Conservation (phyloP, 2,329 filamentous ascomycete genomes). For the Fusarium zealandicum region DNA sequence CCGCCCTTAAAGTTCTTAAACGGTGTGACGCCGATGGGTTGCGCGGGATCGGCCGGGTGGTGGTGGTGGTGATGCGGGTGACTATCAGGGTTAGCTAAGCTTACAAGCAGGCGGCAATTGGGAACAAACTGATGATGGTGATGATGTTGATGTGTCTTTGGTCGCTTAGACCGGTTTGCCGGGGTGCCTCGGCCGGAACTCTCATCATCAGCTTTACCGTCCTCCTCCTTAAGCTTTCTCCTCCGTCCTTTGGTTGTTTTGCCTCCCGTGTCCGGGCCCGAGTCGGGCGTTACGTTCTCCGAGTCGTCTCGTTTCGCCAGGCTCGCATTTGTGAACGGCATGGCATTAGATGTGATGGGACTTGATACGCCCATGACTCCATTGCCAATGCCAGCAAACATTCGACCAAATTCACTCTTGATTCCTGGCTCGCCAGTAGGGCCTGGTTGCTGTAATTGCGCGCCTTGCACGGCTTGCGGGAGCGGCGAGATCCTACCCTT, state of each 20-base stretch:
- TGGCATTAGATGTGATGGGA: conserved; percentile 54
- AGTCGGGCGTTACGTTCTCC: conserved; percentile 55
- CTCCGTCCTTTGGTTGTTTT: conserved; percentile 63
- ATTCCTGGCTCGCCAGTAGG: conserved; percentile 86
- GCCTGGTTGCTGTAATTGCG: conserved; percentile 79
- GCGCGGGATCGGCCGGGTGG: conserved; percentile 55
- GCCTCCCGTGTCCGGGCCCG: conserved; percentile 49
- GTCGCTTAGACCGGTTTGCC: conserved; percentile 66
- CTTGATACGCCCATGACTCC: conserved; percentile 62
- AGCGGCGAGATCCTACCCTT: conserved; percentile 86
- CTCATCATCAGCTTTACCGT: conserved; percentile 70
- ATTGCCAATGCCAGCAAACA: conserved; percentile 89
- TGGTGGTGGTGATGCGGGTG: conserved; percentile 68
- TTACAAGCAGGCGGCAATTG: neutral
- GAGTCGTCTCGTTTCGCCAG: conserved; percentile 61
- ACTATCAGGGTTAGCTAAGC: conserved; percentile 40
- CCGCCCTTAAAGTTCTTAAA: conserved; percentile 60
- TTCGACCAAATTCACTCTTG: conserved; percentile 92
- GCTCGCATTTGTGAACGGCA: conserved; percentile 55
- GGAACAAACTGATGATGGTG: conserved; percentile 70
- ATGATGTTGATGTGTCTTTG: conserved; percentile 72
- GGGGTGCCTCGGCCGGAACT: conserved; percentile 69
- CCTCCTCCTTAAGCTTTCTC: conserved; percentile 80
- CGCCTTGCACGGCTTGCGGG: conserved; percentile 92
- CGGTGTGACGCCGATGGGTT: conserved; percentile 51